Evolutionary conservation across 352 stramenopile species (phyloP).

Genomic region (Phytophthora aleatoria): DNA sequence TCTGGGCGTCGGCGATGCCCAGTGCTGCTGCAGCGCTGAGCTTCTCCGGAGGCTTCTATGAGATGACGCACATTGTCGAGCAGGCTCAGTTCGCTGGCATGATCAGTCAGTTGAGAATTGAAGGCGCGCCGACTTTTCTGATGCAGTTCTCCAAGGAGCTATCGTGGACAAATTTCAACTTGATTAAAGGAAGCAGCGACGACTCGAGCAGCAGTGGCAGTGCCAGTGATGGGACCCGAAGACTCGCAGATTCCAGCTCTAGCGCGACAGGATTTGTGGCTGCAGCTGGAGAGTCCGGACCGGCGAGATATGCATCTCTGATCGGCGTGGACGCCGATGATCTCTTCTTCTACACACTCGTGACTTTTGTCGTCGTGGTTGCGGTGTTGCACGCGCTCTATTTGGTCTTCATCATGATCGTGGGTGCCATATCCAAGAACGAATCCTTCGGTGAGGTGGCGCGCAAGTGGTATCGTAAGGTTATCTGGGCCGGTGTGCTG

Average conservation of each 20-base stretch:
- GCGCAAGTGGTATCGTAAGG: constrained; percentile 78
- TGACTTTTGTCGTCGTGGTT: constrained; percentile 64
- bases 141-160: constrained; percentile 83
- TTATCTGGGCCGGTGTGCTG: constrained; percentile 75
- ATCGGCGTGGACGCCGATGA: constrained; percentile 65
- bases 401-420: constrained; percentile 58
- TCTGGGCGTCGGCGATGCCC: constrained; percentile 73
- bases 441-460: constrained; percentile 62
- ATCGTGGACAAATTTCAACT: constrained; percentile 88
- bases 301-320: constrained; percentile 69
- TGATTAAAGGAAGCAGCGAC: constrained; percentile 55
- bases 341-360: constrained; percentile 85
- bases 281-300: constrained; percentile 54
- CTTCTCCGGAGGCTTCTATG: constrained; percentile 74
- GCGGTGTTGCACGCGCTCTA: constrained; percentile 67
- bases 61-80: constrained; percentile 88
- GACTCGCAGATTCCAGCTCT: constrained; percentile 39
- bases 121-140: constrained; percentile 77
- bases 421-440: constrained; percentile 58
- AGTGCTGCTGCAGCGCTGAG: constrained; percentile 67
- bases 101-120: constrained; percentile 80
- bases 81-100: constrained; percentile 86
- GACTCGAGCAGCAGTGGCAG: constrained; percentile 14
- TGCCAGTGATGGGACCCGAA: constrained; percentile 19
- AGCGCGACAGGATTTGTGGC: constrained; percentile 34